Evolutionary conservation across 1,284 basidiomycete genomes (phyloP), one percentile per base, ranked within the genome.

Genomic region (Microbotryum lychnidis-dioicae): DNA sequence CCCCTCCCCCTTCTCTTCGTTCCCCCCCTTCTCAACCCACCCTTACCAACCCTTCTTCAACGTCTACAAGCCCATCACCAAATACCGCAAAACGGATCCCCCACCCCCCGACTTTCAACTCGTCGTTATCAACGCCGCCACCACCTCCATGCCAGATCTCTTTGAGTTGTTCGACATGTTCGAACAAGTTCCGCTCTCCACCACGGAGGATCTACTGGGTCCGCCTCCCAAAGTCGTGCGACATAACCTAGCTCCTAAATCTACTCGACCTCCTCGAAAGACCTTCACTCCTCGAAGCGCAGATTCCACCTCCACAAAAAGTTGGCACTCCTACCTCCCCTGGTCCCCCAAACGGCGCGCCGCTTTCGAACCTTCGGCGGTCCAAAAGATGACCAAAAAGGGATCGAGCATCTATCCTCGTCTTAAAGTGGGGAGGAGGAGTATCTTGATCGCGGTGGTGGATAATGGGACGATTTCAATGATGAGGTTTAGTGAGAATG

Each of bases 381-480:
- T 10, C n/a, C 33, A 27, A 27, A 42, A 49, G 6, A n/a, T 48
- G 52, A 42, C 23, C 49, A 55, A n/a, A 31, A 50, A 25, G 49
- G 27, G 31, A 46, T 37, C 59, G 61, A 18, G 69, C 69, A 1
- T 73, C 74, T 77, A 75, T 62, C 72, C 75, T 2, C 61, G 69
- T 0, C 78, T 97, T 64, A 90, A 93, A 71, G 83, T 84, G 21
- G 94, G 94, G 0, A 88, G 87, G 72, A 87, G 90, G 70, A 86
- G 81, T 10, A 80, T 94, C 54, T 80, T 97, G 29, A 81, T 98
- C 33, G 94, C 92, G 1, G 89, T 85, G 1, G 91, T 94, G 4
- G 93, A 97, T 75, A 82, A 85, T 8, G 91, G 93, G 8, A 91
- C 83, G 66, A 87, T 87, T 29, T 88, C 88, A 62, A 90, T 97